Conservation (phyloP, 2,329 filamentous ascomycete genomes). For the Ceratocystis harringtonii region DNA sequence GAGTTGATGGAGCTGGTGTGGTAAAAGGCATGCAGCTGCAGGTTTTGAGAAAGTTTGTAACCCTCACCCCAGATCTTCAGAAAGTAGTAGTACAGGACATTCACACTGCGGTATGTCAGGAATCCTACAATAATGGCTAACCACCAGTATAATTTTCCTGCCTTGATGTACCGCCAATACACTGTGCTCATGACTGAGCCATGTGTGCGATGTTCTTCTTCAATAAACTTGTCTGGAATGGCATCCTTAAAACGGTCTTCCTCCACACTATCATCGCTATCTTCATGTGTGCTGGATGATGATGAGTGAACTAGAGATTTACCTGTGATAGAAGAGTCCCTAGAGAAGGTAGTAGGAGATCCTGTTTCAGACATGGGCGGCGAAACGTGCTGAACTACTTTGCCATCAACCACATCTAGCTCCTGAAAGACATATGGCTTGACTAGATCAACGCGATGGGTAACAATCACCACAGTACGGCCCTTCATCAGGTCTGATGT, state of each 20-base stretch:
- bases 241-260: slow-evolving; percentile 24
- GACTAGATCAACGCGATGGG: slow-evolving; percentile 65
- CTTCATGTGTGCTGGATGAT: neutral
- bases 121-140: slow-evolving; percentile 46
- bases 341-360: neutral
- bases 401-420: slow-evolving; percentile 50
- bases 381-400: neutral
- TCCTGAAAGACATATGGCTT: slow-evolving; percentile 58
- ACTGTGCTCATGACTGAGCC: slow-evolving; percentile 62
- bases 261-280: neutral
- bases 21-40: neutral
- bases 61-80: slow-evolving; percentile 78
- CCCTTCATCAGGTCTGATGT: slow-evolving; percentile 38
- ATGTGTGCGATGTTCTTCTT: slow-evolving; percentile 59
- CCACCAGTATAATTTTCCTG: slow-evolving; percentile 66
- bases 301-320: slow-evolving; percentile 4
- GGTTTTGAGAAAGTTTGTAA: slow-evolving; percentile 30
- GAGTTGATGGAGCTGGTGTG: neutral
- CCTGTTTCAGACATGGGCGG: neutral
- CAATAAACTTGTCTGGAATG: slow-evolving; percentile 59
- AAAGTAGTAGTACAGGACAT: slow-evolving; percentile 60
- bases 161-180: slow-evolving; percentile 75
- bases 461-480: slow-evolving; percentile 64
- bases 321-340: neutral
- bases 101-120: slow-evolving; percentile 45